Base-by-base conservation (phyloP, 1,284 basidiomycete species). In the Leccinum pseudoinsigne region DNA sequence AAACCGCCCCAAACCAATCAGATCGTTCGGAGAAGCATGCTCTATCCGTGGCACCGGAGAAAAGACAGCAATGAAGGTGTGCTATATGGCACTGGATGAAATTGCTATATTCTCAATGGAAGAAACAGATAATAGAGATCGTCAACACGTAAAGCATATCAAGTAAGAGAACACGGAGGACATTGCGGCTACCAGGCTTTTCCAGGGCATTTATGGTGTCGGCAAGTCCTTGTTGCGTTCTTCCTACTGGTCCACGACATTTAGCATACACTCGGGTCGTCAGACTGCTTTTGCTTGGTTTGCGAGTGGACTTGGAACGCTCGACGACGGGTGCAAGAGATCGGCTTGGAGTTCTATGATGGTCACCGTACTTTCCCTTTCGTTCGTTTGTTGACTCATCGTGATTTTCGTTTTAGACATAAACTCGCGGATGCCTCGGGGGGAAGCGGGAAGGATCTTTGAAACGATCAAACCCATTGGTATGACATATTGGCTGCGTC, bases 131-230 rank as follows among this genome's bases (percentile, higher is more conserved):
- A 59, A 84, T 86, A 80, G 92, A 94, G 73, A 92, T 94, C 28
- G 72, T 91, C 26, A 71, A 85, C 63, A 93, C 90, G 0, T 92
- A 28, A 78, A 78, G 21, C 82, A 90, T 28, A 86, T 92, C 62
- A 74, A 76, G 28, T 85, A 84, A 64, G 87, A 89, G 70, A 81
- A 77, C 23, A 89, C 88, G 3, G 84, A 83, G 57, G 87, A 88
- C 58, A 79, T 88, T 1, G 71, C 79, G 56, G 80, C 82, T 2
- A 79, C 81, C 3, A 77, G 80, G 11, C 56, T 85, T 11, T 93
- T 95, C 71, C 83, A 85, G 64, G 90, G 91, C 4, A 89, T 96
- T 53, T 96, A 96, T 69, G 93, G 92, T 40, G 92, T 95, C 60
- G 94, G 92, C 85, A 62, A 67, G 86, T 78, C 31, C 26, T n/a